Conservation (phyloP, 371 early-diverging fungal genomes). For the Coemansia sp. region DNA sequence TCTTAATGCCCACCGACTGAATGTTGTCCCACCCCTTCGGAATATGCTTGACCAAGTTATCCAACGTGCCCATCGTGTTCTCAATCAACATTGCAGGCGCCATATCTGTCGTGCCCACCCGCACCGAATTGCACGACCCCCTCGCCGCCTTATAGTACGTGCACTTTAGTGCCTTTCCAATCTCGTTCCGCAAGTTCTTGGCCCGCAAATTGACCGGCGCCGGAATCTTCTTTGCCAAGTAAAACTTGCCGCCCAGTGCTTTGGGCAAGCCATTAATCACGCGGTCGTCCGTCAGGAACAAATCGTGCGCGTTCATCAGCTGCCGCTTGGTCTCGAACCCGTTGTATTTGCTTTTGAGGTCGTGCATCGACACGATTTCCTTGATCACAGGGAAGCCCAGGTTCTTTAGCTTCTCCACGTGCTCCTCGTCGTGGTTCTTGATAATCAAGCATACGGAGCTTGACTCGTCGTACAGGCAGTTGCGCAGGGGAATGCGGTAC, state of each 20-base stretch:
- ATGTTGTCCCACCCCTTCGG: conserved; percentile 77
- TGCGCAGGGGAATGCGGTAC: conserved; percentile 59
- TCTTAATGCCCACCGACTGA: conserved; percentile 76
- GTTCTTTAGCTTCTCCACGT: conserved; percentile 68
- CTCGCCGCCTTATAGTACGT: conserved; percentile 73
- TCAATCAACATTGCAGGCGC: conserved; percentile 65
- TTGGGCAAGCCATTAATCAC: conserved; percentile 72
- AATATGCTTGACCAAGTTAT: conserved; percentile 60
- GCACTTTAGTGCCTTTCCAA: conserved; percentile 66
- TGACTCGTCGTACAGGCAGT: conserved; percentile 55
- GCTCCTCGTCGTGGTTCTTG: conserved; percentile 77
- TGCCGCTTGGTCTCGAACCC: conserved; percentile 75
- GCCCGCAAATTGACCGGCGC: conserved; percentile 71
- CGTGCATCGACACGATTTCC: conserved; percentile 76
- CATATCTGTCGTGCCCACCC: conserved; percentile 66
- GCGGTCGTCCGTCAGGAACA: conserved; percentile 85
- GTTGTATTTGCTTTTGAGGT: conserved; percentile 72
- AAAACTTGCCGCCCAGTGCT: conserved; percentile 84
- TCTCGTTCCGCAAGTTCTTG: conserved; percentile 66
- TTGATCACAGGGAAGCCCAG: conserved; percentile 58
- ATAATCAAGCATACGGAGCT: conserved; percentile 79
- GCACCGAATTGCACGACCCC: conserved; percentile 74
- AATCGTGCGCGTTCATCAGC: conserved; percentile 69
- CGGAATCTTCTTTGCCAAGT: conserved; percentile 84
- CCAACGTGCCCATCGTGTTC: conserved; percentile 69